These are phyloP conservation scores for Pichia cabralensis DNA, from an alignment of 805 yeast genomes.

Conservation along the genomic window DNA sequence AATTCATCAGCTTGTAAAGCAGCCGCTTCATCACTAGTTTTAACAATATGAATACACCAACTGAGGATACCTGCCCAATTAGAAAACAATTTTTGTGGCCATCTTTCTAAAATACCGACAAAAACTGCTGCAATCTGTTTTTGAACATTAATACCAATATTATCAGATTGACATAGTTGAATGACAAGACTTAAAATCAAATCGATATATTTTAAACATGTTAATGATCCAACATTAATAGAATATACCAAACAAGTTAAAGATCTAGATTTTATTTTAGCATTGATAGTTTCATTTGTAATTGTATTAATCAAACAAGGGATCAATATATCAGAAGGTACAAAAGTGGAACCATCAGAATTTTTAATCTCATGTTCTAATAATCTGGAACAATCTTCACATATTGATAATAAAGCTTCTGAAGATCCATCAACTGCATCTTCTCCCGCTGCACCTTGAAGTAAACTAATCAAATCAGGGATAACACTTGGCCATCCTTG, in stretches of 20 bases:
- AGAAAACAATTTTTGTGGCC: slow-evolving; percentile 72
- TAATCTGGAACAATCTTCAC: slow-evolving; percentile 71
- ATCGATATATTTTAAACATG: slow-evolving; percentile 56
- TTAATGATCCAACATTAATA: slow-evolving; percentile 58
- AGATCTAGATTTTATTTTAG: slow-evolving; percentile 51
- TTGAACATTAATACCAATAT: slow-evolving; percentile 44
- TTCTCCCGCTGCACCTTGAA: slow-evolving; percentile 36
- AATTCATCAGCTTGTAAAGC: slow-evolving; percentile 93
- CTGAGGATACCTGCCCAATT: slow-evolving; percentile 81
- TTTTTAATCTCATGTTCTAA: slow-evolving; percentile 60
- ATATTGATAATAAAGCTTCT: slow-evolving; percentile 73
- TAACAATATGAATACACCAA: slow-evolving; percentile 70
- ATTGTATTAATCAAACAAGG: slow-evolving; percentile 52
- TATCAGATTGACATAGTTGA: slow-evolving; percentile 49
- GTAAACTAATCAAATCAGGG: slow-evolving; percentile 56
- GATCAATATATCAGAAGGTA: slow-evolving; percentile 57
- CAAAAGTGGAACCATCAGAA: slow-evolving; percentile 24
- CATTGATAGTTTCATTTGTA: slow-evolving; percentile 30
- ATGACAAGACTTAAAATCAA: slow-evolving; percentile 56
- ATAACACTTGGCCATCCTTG: slow-evolving; percentile 65
- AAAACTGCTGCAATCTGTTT: slow-evolving; percentile 73
- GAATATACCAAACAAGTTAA: slow-evolving; percentile 71
- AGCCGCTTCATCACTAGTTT: slow-evolving; percentile 51
- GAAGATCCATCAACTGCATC: slow-evolving; percentile 63
- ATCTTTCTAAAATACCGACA: slow-evolving; percentile 54